phyloP scores from a whole-genome alignment of 495 filamentous ascomycete species.

The Aspergillus baeticus region DNA sequence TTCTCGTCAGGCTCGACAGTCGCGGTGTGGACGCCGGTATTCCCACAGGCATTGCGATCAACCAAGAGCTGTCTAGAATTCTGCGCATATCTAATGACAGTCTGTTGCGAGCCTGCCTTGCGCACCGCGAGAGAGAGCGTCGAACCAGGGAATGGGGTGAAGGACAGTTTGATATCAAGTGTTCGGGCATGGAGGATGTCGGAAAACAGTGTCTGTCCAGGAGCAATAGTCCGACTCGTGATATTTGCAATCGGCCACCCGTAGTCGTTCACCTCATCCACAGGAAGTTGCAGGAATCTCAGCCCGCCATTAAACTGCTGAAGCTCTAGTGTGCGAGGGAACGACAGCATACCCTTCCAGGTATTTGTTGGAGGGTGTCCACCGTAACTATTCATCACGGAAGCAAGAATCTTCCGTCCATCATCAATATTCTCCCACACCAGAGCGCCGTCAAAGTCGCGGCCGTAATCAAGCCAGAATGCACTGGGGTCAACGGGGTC shows the following conservation, averaged over 20 bases:
- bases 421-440: constrained; percentile 12
- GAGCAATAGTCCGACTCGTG: background rate
- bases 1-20: background rate
- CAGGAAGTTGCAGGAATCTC: constrained; percentile 8
- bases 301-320: background rate
- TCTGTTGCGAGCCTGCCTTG: background rate
- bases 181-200: background rate
- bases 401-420: constrained; percentile 1
- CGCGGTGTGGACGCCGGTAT: constrained; percentile 10
- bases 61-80: background rate
- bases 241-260: background rate
- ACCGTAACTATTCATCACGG: constrained; percentile 12
- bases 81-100: constrained; percentile 2
- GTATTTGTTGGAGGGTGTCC: constrained; percentile 8
- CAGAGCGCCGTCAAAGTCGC: constrained; percentile 13
- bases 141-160: background rate
- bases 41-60: constrained; percentile 9
- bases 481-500: background rate
- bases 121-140: constrained; percentile 8
- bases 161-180: constrained; percentile 5
- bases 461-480: constrained; percentile 12
- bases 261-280: background rate
- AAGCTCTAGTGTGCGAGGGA: constrained; percentile 9
- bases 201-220: constrained; percentile 2
- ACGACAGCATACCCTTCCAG: constrained; percentile 15